Evolutionary conservation across 805 yeast genomes (phyloP), one percentile per base, ranked within the genome.

Genomic region (Metschnikowia similis): DNA sequence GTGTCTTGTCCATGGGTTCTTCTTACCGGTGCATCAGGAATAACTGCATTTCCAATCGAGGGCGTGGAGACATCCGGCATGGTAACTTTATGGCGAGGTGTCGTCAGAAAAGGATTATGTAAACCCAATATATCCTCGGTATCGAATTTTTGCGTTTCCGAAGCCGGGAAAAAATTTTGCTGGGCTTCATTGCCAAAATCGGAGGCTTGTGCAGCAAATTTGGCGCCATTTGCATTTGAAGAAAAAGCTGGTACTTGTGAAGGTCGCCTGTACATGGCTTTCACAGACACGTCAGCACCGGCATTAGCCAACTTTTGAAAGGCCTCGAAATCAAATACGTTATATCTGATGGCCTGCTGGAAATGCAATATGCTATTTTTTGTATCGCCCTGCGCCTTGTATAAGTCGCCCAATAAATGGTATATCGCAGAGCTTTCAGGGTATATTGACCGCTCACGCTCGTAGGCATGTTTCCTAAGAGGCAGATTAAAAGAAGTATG

Each of bases 281-380:
- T 79, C 6, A 84, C 81, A 50, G 82, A 80, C 16, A 89, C 76
- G 50, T 79, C 79, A 16, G 85, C 88, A 10, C 96, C 94, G 68
- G 85, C 70, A 43, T 76, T 74, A 58, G 89, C 82, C 43, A 94
- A 70, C 39, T 84, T 84, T 56, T 84, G 89, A 55, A 89, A 83
- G 0, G 97, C 89, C 62, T 89, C 97, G 80, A 94, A 89, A 37
- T 89, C 76, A 61, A 75, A 88, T 14, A 96, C 96, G 62, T 94
- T 87, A 54, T 76, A 67, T 51, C 82, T 81, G 49, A 89, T 73
- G 0, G 92, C 88, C 55, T 78, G 81, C 0, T 88, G 77, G 63
- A 84, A 87, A 59, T 82, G 79, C 43, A 84, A 67, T 0, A 86
- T 77, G 49, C 94, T 83, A 50, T 84, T 82, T 56, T 82, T 79